Evolutionary conservation across 225 moss, liverwort and hornwort genomes (phyloP).

Genomic region (Physcomitrium patens): DNA sequence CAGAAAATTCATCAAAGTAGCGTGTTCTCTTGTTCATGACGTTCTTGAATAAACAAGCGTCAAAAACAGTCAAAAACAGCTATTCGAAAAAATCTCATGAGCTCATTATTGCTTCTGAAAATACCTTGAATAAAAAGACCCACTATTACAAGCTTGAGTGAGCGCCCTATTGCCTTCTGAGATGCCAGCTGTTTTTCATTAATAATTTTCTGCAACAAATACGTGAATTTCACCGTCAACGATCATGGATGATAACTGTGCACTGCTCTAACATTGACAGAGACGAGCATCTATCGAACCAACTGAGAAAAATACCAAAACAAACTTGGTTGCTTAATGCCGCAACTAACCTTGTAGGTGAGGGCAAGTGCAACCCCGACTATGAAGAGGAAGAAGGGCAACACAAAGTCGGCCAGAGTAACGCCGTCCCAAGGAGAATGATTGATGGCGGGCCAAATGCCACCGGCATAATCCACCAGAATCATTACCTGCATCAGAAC

Average conservation of each 20-base stretch:
- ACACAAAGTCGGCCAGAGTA: constrained; percentile 55
- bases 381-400: constrained; percentile 61
- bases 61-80: not conserved
- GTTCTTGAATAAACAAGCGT: not conserved
- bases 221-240: not conserved
- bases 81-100: not conserved
- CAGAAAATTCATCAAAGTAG: not conserved
- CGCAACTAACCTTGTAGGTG: constrained; percentile 41
- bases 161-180: constrained; percentile 35
- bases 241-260: not conserved
- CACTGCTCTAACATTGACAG: not conserved
- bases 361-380: constrained; percentile 58
- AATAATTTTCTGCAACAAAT: constrained; percentile 37
- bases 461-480: constrained; percentile 47
- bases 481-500: constrained; percentile 47
- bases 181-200: constrained; percentile 32
- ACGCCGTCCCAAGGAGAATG: constrained; percentile 56
- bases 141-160: constrained; percentile 37
- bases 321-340: not conserved
- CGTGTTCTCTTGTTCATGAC: not conserved
- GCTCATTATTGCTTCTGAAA: no score
- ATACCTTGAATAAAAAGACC: constrained; percentile 49
- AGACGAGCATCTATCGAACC: no score
- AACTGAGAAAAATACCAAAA: not conserved
- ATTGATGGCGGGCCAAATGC: constrained; percentile 44